Percentiles rank a stretch among this genome's conserved stretches.
These are phyloP conservation scores for Leucocoprinus birnbaumii DNA, from an alignment of 768 basidiomycete species.

Conservation along the genomic window DNA sequence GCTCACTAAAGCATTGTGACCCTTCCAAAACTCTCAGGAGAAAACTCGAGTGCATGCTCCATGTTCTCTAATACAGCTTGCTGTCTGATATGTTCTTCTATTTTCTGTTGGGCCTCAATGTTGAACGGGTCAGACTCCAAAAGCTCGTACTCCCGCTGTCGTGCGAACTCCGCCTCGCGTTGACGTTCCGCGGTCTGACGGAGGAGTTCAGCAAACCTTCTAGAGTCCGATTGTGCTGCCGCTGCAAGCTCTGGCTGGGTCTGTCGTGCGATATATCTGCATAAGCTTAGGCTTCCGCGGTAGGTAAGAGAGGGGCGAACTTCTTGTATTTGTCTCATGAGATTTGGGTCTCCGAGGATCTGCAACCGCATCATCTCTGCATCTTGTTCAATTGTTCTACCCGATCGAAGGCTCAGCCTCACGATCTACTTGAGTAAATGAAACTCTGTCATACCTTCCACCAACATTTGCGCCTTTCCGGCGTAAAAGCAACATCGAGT, in stretches of 20 bases:
- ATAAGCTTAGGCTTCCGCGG: neutral
- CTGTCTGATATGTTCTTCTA: slow-evolving; percentile 91
- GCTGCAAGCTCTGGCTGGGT: slow-evolving; percentile 77
- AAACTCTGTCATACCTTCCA: slow-evolving; percentile 32
- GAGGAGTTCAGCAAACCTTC: slow-evolving; percentile 73
- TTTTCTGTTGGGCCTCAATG: slow-evolving; percentile 87
- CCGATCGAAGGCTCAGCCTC: neutral
- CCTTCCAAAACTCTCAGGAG: slow-evolving; percentile 89
- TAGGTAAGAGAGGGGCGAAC: slow-evolving; percentile 35
- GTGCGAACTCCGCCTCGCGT: slow-evolving; percentile 47
- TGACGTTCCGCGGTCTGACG: slow-evolving; percentile 59
- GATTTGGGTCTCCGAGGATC: slow-evolving; percentile 74
- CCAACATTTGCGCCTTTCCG: slow-evolving; percentile 47
- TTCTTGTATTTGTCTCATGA: slow-evolving; percentile 72
- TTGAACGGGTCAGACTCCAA: slow-evolving; percentile 90
- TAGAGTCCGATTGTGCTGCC: slow-evolving; percentile 66
- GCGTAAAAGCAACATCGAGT: slow-evolving; percentile 67
- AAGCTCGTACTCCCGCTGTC: slow-evolving; percentile 57
- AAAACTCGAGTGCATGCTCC: slow-evolving; percentile 91
- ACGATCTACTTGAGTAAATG: neutral
- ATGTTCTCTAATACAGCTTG: slow-evolving; percentile 90
- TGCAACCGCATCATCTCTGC: slow-evolving; percentile 90
- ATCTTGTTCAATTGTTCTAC: slow-evolving; percentile 72
- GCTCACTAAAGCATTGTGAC: slow-evolving; percentile 96
- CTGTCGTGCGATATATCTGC: slow-evolving; percentile 34